These are phyloP conservation scores for Hysterium pulicare DNA, from an alignment of 2,329 filamentous ascomycete species.

Conservation along the genomic window DNA sequence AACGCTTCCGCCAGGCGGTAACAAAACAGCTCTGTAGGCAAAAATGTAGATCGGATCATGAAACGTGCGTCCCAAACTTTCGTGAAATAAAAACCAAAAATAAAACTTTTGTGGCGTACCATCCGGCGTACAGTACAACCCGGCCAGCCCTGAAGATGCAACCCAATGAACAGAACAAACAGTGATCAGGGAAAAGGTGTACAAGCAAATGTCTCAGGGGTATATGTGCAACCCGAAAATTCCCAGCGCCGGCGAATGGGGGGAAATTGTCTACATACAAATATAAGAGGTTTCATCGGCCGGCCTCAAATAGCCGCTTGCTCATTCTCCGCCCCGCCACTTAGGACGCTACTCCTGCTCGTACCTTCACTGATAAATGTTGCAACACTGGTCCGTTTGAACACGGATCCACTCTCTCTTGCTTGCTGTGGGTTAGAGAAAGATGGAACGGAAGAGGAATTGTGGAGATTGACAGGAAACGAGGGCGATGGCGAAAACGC, in stretches of 20 bases:
- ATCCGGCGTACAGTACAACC: neutral
- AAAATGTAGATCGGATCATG: no score
- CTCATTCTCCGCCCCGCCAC: slow-evolving; percentile 16
- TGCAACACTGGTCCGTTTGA: slow-evolving; percentile 34
- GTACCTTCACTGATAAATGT: slow-evolving; percentile 36
- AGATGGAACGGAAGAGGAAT: slow-evolving; percentile 7
- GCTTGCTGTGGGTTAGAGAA: slow-evolving; percentile 26
- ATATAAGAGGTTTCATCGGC: neutral
- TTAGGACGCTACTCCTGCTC: slow-evolving; percentile 35
- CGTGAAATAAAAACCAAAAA: neutral
- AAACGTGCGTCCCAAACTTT: no score
- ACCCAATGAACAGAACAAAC: neutral
- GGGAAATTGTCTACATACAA: neutral
- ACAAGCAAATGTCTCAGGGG: slow-evolving; percentile 1
- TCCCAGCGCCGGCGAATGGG: neutral
- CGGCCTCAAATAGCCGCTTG: slow-evolving; percentile 1
- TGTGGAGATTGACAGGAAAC: slow-evolving; percentile 3
- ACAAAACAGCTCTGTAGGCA: no score
- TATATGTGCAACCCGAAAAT: slow-evolving; percentile 3
- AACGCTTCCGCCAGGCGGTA: no score
- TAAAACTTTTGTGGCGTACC: neutral
- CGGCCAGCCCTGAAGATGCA: neutral
- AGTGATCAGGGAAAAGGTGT: neutral
- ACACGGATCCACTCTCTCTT: slow-evolving; percentile 25
- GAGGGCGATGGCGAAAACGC: slow-evolving; percentile 21